phyloP scores from a whole-genome alignment of 176 grass and related monocot species.

The Oryza meyeriana region DNA sequence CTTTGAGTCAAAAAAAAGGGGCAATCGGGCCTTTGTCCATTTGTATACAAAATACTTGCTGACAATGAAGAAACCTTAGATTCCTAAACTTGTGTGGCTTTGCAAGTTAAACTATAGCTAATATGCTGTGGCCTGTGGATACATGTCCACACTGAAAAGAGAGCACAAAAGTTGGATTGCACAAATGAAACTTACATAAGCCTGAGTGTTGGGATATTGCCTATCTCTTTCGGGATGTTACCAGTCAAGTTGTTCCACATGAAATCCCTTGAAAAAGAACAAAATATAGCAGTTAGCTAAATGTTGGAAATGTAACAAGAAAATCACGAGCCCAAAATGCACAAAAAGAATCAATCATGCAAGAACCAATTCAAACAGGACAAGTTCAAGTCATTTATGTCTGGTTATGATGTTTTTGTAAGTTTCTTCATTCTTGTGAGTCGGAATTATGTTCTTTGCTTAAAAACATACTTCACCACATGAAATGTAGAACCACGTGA shows the following conservation, averaged over 20 bases:
- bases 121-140: neutral
- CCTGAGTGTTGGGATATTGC: conserved; percentile 58
- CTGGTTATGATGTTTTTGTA: neutral
- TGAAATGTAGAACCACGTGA: neutral
- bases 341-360: neutral
- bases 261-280: conserved; percentile 61
- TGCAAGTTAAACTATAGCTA: conserved; percentile 11
- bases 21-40: neutral
- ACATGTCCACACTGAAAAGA: neutral
- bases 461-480: neutral
- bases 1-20: conserved; percentile 1
- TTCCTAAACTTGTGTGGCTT: neutral
- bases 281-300: conserved; percentile 23
- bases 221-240: conserved; percentile 88
- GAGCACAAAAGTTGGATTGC: conserved; percentile 14
- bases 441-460: neutral
- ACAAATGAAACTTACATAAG: conserved; percentile 62
- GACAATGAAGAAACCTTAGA: neutral
- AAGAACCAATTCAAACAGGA: no score
- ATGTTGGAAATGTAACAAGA: neutral
- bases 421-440: neutral
- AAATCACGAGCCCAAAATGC: neutral
- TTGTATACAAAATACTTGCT: neutral
- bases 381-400: neutral
- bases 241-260: conserved; percentile 98